These are phyloP conservation scores for Rubia occidens DNA, from an alignment of 305 asterid species.

Conservation along the genomic window DNA sequence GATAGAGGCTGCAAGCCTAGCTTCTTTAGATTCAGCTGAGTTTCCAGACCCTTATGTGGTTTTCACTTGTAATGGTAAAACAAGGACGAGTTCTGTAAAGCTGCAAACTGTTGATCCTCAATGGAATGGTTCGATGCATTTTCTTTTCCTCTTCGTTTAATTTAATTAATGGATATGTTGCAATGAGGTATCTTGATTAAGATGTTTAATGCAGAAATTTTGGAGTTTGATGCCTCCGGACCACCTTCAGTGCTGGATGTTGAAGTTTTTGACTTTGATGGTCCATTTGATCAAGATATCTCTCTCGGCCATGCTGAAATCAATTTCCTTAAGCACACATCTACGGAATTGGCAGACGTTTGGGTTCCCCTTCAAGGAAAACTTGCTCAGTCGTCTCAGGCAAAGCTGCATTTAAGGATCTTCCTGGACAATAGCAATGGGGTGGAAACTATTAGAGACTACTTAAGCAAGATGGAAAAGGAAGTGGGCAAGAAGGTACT, in stretches of 20 bases:
- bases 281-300: conserved; percentile 83
- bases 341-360: conserved; percentile 73
- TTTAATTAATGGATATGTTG: conserved; percentile 31
- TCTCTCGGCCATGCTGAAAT: conserved; percentile 84
- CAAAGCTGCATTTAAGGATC: conserved; percentile 82
- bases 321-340: conserved; percentile 63
- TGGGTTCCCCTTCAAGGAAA: conserved; percentile 90
- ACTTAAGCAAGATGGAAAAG: conserved; percentile 85
- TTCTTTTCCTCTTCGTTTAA: not conserved
- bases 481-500: conserved; percentile 94
- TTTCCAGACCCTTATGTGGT: conserved; percentile 94
- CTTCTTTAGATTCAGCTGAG: conserved; percentile 73
- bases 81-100: conserved; percentile 90
- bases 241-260: conserved; percentile 87
- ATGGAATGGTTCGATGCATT: conserved; percentile 62
- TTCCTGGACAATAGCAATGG: conserved; percentile 76
- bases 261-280: conserved; percentile 87
- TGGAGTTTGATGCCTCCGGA: conserved; percentile 97
- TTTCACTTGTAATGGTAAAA: conserved; percentile 88
- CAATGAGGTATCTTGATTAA: conserved; percentile 21
- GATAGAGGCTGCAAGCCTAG: conserved; percentile 74
- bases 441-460: conserved; percentile 60
- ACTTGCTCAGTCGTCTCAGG: conserved; percentile 93
- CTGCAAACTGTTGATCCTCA: conserved; percentile 72
- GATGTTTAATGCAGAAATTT: conserved; percentile 59